Evolutionary conservation across 768 basidiomycete species (phyloP).

Genomic region (Pleurotus tuoliensis): DNA sequence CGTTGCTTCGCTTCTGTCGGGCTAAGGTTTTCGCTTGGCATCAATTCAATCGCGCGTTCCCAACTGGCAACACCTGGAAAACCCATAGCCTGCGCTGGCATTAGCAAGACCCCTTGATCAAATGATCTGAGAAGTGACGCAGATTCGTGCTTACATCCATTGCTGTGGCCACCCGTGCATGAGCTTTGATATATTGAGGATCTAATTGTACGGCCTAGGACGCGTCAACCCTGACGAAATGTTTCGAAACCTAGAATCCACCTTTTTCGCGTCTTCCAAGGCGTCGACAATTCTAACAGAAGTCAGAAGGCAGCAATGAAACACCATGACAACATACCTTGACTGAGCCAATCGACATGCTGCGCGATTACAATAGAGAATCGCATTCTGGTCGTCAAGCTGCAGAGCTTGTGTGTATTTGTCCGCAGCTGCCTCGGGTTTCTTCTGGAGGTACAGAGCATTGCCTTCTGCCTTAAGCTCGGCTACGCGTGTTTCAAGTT

Average conservation of each 20-base stretch:
- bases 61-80: constrained; percentile 20
- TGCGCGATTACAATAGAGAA: constrained; percentile 17
- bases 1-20: constrained; percentile 27
- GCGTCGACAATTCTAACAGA: constrained; percentile 24
- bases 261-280: constrained; percentile 25
- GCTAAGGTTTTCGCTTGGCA: constrained; percentile 18
- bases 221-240: neutral
- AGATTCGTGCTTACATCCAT: constrained; percentile 17
- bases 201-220: constrained; percentile 35
- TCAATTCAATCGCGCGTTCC: constrained; percentile 26
- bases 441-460: neutral
- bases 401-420: constrained; percentile 13
- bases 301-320: neutral
- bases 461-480: constrained; percentile 17
- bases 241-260: constrained; percentile 5
- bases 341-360: constrained; percentile 14
- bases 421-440: neutral
- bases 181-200: constrained; percentile 37
- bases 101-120: too few species aligned
- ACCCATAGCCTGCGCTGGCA: constrained; percentile 18
- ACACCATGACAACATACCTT: constrained; percentile 3
- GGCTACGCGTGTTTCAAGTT: neutral
- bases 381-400: constrained; percentile 13
- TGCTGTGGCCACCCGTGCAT: constrained; percentile 35
- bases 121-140: too few species aligned